Base-by-base conservation (phyloP, 2,329 filamentous ascomycete species). In the Trichophyton mentagrophytes region DNA sequence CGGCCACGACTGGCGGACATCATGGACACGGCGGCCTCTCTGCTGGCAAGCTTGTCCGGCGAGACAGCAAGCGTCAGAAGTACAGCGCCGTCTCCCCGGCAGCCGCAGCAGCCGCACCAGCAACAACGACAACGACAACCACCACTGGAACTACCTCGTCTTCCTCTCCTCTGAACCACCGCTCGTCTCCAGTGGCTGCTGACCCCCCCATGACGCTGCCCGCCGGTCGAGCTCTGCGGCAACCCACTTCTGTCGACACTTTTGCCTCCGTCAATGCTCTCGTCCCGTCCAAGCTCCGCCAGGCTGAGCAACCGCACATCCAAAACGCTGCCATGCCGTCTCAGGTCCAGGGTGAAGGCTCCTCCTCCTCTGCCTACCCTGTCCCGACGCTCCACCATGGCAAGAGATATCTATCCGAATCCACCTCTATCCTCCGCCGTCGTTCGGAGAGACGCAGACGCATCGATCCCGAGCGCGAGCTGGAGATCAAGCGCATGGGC, bases 401-500 rank as follows among this genome's bases (percentile, higher is more conserved):
- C 66, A 88, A 86, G 71, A 82, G 82, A 66, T 79, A 79, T 64
- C 79, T 79, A 61, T 79, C 81, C 65, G 82, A 85, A 58, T 77
- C 77, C 4, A 72, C 77, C 25, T 38, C 33, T 13, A 74, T 86
- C 30, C 74, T 82, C 58, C 82, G 85, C 62, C 85, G 86, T 63
- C 89, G 85, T 69, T 87, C 87, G 46, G 90, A 84, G 77, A 95
- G 89, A 74, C 83, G 86, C 67, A 85, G 86, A 68, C 85, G 86
- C 66, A 81, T 87, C 64, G 88, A 95, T 64, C 83, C 84, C 69
- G 80, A 87, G 62, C 82, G 92, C 61, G 91, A 96, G 73, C 89
- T 89, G 64, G 90, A 96, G 74, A 90, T 96, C 69, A 88, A 86
- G 70, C 85, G 89, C 60, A 89, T 96, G 87, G 79, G 36, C 33